Evolutionary conservation across 495 filamentous ascomycete genomes (phyloP), one percentile per base, ranked within the genome.

Genomic region (Lasiosphaeriaceae sp.): DNA sequence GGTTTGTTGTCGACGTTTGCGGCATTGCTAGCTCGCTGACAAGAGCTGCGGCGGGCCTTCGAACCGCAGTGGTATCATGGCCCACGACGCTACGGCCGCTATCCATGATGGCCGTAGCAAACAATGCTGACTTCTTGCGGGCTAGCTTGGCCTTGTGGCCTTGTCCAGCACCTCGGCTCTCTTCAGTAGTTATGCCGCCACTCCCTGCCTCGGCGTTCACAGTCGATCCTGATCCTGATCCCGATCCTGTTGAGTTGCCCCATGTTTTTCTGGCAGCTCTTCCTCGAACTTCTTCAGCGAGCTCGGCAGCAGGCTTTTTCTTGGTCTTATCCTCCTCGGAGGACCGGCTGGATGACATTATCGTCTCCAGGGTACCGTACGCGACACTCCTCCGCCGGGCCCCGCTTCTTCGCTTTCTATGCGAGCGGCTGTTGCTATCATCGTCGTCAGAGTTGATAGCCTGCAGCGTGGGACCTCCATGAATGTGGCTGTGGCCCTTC

Each of bases 271-370:
- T 65, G 6, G 70, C 65, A 22, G 68, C 65, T 44, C 78, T 68
- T n/a, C 77, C 77, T 11, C 76, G 70, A 26, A 82, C 72, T 53
- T 78, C 78, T 2, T 73, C 74, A 2, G 69, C 72, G 19, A 83
- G 66, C 51, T 79, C 76, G 7, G 76, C 70, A 14, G 78, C 79
- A 5, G 76, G 63, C 35, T 79, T 81, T 64, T 78, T 81, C 54
- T 72, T 73, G 17, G 65, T 58, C 59, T 72, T 73, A 34, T 80
- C 79, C 59, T 82, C 80, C 23, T 81, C 78, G 6, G 79, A 81
- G 17, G 80, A 81, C 45, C 78, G 74, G 54, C 80, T 82, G 0
- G 75, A 78, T 44, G 76, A 80, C 71, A 82, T 82, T 60, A 82
- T 82, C 1, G 80, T 83, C 50, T 83, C 80, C 21, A 83, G 56